These are phyloP conservation scores for Phalaenopsis hybrid DNA, from an alignment of 116 monocot species.

Conservation along the genomic window DNA sequence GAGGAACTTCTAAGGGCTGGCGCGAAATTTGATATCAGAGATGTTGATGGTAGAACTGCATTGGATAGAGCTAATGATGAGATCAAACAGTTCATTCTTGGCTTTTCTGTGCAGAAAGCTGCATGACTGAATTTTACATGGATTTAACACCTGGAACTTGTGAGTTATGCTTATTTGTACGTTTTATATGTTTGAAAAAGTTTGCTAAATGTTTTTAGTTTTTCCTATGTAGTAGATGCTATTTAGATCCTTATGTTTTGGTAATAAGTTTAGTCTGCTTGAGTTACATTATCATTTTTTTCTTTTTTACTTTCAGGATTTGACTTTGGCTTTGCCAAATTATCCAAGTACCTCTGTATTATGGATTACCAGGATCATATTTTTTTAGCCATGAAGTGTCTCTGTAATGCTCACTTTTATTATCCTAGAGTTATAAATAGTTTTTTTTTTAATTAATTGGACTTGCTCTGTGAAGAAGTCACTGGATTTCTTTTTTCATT, in stretches of 20 bases:
- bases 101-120: slow-evolving; percentile 42
- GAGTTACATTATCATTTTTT: not conserved
- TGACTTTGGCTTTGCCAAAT: too few species aligned
- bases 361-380: too few species aligned
- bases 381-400: too few species aligned
- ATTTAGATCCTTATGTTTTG: too few species aligned
- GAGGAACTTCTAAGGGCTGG: slow-evolving; percentile 90
- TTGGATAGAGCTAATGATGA: slow-evolving; percentile 70
- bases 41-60: slow-evolving; percentile 72
- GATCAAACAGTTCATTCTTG: slow-evolving; percentile 58
- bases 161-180: not conserved
- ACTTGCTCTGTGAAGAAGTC: too few species aligned
- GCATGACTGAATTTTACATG: slow-evolving; percentile 14
- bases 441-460: too few species aligned
- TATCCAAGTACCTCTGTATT: too few species aligned
- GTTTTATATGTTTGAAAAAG: not conserved
- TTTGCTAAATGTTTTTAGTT: not conserved
- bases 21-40: slow-evolving; percentile 61
- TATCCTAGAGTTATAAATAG: too few species aligned
- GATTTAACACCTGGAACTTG: slow-evolving; percentile 1
- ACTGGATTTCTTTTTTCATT: too few species aligned
- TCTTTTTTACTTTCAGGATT: too few species aligned
- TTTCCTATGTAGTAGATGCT: not conserved
- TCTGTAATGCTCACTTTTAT: too few species aligned
- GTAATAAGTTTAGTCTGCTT: not conserved